These are phyloP conservation scores for Ciborinia camelliae DNA, from an alignment of 2,329 filamentous ascomycete genomes.

Conservation along the genomic window DNA sequence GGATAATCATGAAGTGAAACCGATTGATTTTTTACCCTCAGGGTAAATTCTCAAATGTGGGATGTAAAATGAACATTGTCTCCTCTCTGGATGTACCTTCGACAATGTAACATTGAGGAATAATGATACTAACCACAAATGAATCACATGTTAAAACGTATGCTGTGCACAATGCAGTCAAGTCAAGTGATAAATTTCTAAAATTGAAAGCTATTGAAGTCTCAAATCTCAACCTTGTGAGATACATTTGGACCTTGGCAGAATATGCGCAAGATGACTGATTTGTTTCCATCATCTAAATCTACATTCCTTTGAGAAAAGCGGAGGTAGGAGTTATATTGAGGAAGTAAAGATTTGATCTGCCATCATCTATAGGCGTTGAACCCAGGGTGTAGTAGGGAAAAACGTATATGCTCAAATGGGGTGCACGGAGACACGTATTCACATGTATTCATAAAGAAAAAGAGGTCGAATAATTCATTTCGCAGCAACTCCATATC, in stretches of 20 bases:
- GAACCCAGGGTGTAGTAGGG: slow-evolving; percentile 33
- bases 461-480: slow-evolving; percentile 13
- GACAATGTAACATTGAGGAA: neutral
- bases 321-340: slow-evolving; percentile 28
- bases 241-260: neutral
- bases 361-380: slow-evolving; percentile 40
- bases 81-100: neutral
- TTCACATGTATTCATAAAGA: slow-evolving; percentile 6
- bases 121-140: neutral
- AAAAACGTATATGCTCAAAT: slow-evolving; percentile 41
- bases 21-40: neutral
- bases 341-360: slow-evolving; percentile 31
- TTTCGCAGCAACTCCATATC: slow-evolving; percentile 14
- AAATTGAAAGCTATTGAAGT: neutral
- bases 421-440: slow-evolving; percentile 23
- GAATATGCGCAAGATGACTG: neutral
- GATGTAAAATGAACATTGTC: neutral
- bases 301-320: slow-evolving; percentile 25
- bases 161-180: neutral
- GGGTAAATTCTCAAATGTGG: neutral
- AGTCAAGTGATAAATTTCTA: neutral
- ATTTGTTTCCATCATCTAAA: slow-evolving; percentile 29
- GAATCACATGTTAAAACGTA: neutral
- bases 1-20: slow-evolving; percentile 6
- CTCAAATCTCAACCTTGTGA: slow-evolving; percentile 1